Base-by-base conservation (phyloP, 768 basidiomycete genomes). In the Termitomyces sp. region DNA sequence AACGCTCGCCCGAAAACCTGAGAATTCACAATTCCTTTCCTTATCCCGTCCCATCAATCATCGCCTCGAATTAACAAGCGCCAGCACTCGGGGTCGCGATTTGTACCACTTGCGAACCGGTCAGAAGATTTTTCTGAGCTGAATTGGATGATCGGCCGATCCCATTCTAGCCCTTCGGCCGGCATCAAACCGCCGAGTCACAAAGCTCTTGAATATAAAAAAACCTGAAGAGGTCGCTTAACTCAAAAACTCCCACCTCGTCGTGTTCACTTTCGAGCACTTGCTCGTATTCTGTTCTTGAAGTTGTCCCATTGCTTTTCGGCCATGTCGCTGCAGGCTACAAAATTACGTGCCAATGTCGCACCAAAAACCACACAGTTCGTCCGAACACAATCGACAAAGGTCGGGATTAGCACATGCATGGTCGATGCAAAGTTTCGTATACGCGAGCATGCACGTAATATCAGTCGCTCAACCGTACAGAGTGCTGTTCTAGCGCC, bases 361-460 rank as follows among this genome's bases (percentile, higher is more conserved):
- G 73, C 79, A 45, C 60, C 63, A 58, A 63, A 66, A 64, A 64
- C 59, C 49, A 39, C 66, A 58, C 61, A 69, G 30, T 76, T 81
- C 57, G 66, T 73, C 11, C 74, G 85, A 61, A 74, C 76, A 49
- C 74, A 76, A 58, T 84, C 84, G 0, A 83, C 83, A 8, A 72
- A 72, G 50, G 73, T 79, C 10, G 60, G 75, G 30, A 60, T 73
- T 2, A 54, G 68, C 45, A 82, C 84, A 16, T 58, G 51, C 14
- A 86, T 89, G 67, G 67, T 88, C 55, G 91, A 94, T 43, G 91
- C 91, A 42, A 91, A 89, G 75, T 82, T 83, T 49, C 83, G 90
- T 72, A 87, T 93, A 51, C 76, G 82, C 64, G 89, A 91, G 64
- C 85, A 88, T 73, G 86, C 84, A 9, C 76, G 92, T 63, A 77